Conservation (phyloP, 2,329 filamentous ascomycete genomes). For the Verticillium isaacii region DNA sequence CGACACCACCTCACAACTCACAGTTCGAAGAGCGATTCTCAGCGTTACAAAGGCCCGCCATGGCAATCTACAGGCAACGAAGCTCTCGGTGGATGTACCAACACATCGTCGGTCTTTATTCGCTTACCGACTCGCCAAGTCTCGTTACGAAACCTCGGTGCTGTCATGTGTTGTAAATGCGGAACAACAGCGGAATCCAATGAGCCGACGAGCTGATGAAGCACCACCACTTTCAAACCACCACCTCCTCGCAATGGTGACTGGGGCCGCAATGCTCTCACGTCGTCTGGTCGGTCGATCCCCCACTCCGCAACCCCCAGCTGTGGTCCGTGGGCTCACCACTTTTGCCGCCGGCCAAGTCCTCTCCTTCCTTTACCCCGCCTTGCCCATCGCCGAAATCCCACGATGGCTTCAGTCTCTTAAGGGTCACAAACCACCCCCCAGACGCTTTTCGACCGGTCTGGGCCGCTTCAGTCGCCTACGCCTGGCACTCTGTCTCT, state of each 20-base stretch:
- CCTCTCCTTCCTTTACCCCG: not conserved
- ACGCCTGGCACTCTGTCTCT: not conserved
- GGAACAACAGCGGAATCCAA: not conserved
- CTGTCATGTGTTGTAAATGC: not conserved
- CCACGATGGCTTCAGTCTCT: not conserved
- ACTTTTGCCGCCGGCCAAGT: not conserved
- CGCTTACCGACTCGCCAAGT: not conserved
- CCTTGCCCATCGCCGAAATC: not conserved
- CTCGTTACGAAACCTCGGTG: not conserved
- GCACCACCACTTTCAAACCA: not conserved
- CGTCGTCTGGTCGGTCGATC: not conserved
- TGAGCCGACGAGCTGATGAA: not conserved
- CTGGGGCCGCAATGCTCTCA: not conserved
- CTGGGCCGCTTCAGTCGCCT: not conserved
- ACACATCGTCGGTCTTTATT: not conserved
- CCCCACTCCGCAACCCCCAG: not conserved
- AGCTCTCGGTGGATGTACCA: no score
- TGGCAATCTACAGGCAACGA: no score
- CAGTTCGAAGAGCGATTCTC: no score
- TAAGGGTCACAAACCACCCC: not conserved
- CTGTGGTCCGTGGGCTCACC: not conserved
- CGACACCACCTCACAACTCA: no score
- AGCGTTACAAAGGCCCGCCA: no score
- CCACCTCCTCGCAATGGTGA: not conserved
- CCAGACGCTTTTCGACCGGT: not conserved